Evolutionary conservation across 345 rosid species (phyloP), one percentile per base, ranked within the genome.

Genomic region (Arabidopsis arenosa): DNA sequence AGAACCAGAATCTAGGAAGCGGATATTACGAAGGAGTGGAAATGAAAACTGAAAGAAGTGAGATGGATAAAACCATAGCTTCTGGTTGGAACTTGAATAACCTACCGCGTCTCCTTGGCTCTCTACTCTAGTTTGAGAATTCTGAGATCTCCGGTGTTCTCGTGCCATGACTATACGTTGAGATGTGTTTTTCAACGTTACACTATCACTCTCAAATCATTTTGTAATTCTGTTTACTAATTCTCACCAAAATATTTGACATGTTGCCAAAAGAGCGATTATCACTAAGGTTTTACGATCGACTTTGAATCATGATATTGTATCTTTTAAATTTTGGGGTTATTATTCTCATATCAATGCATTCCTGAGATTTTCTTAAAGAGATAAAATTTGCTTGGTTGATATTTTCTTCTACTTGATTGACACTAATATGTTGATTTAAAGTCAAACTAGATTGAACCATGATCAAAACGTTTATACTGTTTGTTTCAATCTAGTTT

Each of bases 51-150:
- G 84, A 70, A 45, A 79, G 45, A 5, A 51, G 68, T 73, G 82
- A 81, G 36, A 70, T 79, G 48, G 84, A 85, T 79, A 76, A 70
- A 58, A 89, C 89, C 80, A 75, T 80, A 51, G 47, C 14, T 35
- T 89, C 93, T 14, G 97, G 96, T 39, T 94, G 99, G 99, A 90
- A 90, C 79, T 68, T 92, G 61, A 94, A 92, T 70, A 94, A 90
- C 72, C 80, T 94, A 36, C 85, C 97, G 0, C 97, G 97, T 55
- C 83, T 90, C 36, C 84, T 87, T 15, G 97, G 93, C 56, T 95
- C 97, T 6, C 84, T 92, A 7, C 83, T 95, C 53, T 78, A 87
- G 56, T 92, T 90, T 73, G 99, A 95, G 80, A 83, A 75, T 68
- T 71, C 85, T 49, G 97, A 95, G 73, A 86, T 95, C 79, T 89